These are phyloP conservation scores for Ehretia macrophylla DNA, from an alignment of 257 asterid species.

Conservation along the genomic window DNA sequence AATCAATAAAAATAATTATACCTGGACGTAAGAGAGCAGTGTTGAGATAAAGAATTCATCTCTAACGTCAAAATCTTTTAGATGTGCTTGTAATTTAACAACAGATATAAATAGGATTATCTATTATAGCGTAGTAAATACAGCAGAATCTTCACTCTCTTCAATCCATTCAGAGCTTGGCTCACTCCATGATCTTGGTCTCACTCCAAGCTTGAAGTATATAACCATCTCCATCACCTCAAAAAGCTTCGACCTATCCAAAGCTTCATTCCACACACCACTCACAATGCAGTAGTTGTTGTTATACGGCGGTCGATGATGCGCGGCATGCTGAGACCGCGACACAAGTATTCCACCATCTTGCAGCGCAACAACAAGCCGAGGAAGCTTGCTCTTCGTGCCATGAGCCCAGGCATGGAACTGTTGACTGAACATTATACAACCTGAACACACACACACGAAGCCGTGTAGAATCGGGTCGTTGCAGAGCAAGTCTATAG, in stretches of 20 bases:
- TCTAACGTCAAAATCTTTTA: too few species aligned
- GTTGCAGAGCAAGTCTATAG: conserved; percentile 29
- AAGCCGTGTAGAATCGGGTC: conserved; percentile 49
- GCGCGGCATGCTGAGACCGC: conserved; percentile 60
- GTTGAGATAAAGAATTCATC: too few species aligned
- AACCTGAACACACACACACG: conserved; percentile 52
- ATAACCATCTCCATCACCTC: conserved; percentile 62
- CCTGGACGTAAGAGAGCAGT: too few species aligned
- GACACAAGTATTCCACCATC: conserved; percentile 67
- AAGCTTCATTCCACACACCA: conserved; percentile 55
- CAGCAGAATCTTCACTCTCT: conserved; percentile 18
- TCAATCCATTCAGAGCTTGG: conserved; percentile 55
- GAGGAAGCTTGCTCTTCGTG: conserved; percentile 58
- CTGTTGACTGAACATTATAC: conserved; percentile 79
- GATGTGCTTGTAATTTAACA: too few species aligned
- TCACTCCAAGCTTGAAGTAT: conserved; percentile 58
- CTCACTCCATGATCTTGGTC: conserved; percentile 71
- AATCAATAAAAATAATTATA: too few species aligned
- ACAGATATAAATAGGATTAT: too few species aligned
- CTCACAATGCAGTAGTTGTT: conserved; percentile 85
- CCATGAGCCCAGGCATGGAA: conserved; percentile 89
- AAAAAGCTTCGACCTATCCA: conserved; percentile 51
- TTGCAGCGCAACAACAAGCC: conserved; percentile 63
- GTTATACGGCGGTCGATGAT: conserved; percentile 77
- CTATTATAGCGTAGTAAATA: too few species aligned